Percentiles rank a stretch among this genome's conserved stretches.
phyloP scores from a whole-genome alignment of 139 green algal genomes.

The Closterium sp. region DNA sequence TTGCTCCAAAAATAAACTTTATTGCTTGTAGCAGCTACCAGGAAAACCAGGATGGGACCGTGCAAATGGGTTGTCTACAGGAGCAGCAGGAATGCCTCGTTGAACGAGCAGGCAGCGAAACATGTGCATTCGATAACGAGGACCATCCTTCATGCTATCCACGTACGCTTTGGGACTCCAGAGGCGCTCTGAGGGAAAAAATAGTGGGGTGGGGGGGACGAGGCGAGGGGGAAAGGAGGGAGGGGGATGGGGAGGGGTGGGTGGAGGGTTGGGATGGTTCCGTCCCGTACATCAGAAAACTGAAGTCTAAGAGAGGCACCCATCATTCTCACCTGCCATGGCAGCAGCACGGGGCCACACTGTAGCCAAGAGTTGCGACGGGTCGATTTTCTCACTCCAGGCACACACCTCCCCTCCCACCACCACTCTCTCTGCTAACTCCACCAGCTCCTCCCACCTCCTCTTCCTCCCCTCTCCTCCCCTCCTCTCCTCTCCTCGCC shows the following conservation, averaged over 20 bases:
- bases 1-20: background rate
- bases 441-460: background rate
- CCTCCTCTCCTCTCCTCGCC: too few species aligned
- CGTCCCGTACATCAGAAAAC: too few species aligned
- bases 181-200: background rate
- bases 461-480: background rate
- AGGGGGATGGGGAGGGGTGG: too few species aligned
- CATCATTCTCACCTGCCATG: conserved; percentile 19
- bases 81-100: background rate
- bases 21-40: background rate
- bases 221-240: background rate
- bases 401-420: conserved; percentile 51
- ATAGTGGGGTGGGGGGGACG: background rate
- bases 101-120: background rate
- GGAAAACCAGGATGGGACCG: background rate
- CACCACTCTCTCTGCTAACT: conserved; percentile 6
- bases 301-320: too few species aligned
- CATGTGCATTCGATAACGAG: background rate
- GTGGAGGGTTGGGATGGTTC: too few species aligned
- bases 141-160: background rate
- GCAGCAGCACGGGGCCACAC: conserved; percentile 49
- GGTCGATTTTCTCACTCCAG: conserved; percentile 47
- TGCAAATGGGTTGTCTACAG: background rate
- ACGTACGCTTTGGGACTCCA: background rate
- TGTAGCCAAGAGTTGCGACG: conserved; percentile 33